Evolutionary conservation across 148 eudicot species (phyloP).

Genomic region (Bassia scoparia): DNA sequence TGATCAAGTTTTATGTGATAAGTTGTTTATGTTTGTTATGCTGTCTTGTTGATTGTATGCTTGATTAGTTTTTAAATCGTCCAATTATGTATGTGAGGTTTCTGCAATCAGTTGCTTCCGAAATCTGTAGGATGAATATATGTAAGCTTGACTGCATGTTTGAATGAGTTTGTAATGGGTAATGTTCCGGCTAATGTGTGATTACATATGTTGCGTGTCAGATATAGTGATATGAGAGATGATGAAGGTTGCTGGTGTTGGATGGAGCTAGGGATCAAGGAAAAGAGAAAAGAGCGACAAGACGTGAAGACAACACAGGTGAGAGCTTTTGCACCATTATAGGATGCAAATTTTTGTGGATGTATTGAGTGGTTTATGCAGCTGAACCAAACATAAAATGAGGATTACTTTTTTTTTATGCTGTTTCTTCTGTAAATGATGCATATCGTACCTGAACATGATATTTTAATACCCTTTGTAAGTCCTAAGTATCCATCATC

Average conservation of each 20-base stretch:
- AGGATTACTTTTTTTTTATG: too few relatives aligned
- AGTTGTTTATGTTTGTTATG: background rate
- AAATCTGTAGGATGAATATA: background rate
- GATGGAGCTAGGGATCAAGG: slow-evolving; percentile 50
- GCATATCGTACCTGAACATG: too few relatives aligned
- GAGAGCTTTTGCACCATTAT: background rate
- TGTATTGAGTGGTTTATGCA: too few relatives aligned
- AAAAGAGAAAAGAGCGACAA: slow-evolving; percentile 84
- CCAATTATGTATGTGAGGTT: background rate
- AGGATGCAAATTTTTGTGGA: background rate
- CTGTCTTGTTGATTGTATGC: background rate
- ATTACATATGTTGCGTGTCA: slow-evolving; percentile 22
- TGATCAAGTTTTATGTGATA: slow-evolving; percentile 13
- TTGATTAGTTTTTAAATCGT: background rate
- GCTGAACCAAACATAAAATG: too few relatives aligned
- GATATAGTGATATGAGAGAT: slow-evolving; percentile 68
- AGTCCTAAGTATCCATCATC: too few relatives aligned
- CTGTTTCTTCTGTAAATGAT: too few relatives aligned
- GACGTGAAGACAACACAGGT: slow-evolving; percentile 90
- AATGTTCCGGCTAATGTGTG: background rate
- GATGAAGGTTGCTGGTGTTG: slow-evolving; percentile 69
- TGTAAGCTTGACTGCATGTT: background rate
- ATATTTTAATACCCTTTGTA: too few relatives aligned
- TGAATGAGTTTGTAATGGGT: background rate
- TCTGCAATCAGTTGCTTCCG: background rate